Evolutionary conservation across 1,139 yeast genomes (phyloP), one percentile per base, ranked within the genome.

Genomic region (Candida tropicalis): DNA sequence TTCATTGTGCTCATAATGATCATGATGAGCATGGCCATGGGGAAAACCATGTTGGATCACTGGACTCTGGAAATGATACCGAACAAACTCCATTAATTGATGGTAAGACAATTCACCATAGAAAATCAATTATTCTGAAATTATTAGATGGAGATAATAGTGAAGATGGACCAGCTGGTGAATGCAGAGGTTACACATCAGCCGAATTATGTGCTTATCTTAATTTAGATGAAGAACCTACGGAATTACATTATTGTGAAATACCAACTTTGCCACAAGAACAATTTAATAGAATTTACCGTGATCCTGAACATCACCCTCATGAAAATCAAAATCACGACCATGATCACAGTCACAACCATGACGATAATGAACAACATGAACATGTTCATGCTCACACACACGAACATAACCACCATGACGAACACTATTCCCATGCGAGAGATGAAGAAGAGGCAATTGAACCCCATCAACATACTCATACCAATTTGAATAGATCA

Each of bases 1-100:
- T 91, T 0, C 97, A 90, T 58, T 90, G 97, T 62, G 84, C 81
- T 13, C 97, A 90, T 55, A 39, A 38, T 6, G 40, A 48, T 17
- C 51, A 47, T 20, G 47, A 44, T 25, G 45, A 46, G 23, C 46
- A 48, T 40, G 51, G 43, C 16, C 51, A 53, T 26, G 27, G 24
- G 11, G 55, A 56, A 36, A 43, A 39, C 15, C 52, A 51, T 45
- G 49, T 29, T 39, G 40, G 43, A 42, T 50, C 25, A n/a, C 34
- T 39, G n/a, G 32, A 17, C 23, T 25, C 27, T 10, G n/a, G 11
- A 6, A 29, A 34, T 7, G 28, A 23, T 2, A 8, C 39, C 91
- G 80, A 66, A 84, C 56, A 53, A 42, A 43, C 45, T 1, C 48
- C 56, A 2, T 45, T 56, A 15, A 13, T 54, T 13, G 31, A 40